Conservation (phyloP, 2,329 filamentous ascomycete species). For the Colletotrichum theobromicola region DNA sequence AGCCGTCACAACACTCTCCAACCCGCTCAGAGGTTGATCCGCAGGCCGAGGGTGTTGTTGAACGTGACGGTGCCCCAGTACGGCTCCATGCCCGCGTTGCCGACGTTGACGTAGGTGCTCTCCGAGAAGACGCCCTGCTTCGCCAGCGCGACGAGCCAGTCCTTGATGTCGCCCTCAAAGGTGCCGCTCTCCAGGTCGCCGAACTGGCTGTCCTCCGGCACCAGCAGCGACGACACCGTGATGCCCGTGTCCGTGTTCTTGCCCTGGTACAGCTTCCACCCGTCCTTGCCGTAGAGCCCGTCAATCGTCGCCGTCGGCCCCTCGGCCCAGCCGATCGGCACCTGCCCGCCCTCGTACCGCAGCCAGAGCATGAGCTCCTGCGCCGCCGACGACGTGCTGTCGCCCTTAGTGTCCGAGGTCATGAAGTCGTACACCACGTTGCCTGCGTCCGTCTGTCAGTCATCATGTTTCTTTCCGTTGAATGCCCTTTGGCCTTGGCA, state of each 20-base stretch:
- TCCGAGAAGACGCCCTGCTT: constrained; percentile 39
- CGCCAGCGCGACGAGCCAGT: constrained; percentile 43
- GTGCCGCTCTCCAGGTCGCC: constrained; percentile 26
- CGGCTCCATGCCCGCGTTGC: constrained; percentile 40
- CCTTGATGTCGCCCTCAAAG: constrained; percentile 44
- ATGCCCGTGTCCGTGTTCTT: constrained; percentile 46
- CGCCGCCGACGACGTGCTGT: constrained; percentile 40
- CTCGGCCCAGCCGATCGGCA: constrained; percentile 45
- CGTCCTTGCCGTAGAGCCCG: constrained; percentile 37
- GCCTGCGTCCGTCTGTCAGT: constrained; percentile 23
- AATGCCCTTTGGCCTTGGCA: background rate
- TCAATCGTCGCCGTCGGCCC: constrained; percentile 38
- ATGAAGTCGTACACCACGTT: constrained; percentile 51
- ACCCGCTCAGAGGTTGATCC: constrained; percentile 22
- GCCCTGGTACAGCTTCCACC: constrained; percentile 47
- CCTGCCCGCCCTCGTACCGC: constrained; percentile 46
- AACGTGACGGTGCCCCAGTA: constrained; percentile 28
- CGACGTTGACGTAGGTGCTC: constrained; percentile 46
- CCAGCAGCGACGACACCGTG: constrained; percentile 42
- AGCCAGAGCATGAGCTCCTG: constrained; percentile 52
- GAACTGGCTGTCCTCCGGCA: constrained; percentile 37
- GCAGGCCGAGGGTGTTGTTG: constrained; percentile 26
- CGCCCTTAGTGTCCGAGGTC: constrained; percentile 45
- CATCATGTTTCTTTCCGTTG: background rate
- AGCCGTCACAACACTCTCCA: background rate